phyloP scores from a whole-genome alignment of 805 yeast genomes.

The Metschnikowia matae region DNA sequence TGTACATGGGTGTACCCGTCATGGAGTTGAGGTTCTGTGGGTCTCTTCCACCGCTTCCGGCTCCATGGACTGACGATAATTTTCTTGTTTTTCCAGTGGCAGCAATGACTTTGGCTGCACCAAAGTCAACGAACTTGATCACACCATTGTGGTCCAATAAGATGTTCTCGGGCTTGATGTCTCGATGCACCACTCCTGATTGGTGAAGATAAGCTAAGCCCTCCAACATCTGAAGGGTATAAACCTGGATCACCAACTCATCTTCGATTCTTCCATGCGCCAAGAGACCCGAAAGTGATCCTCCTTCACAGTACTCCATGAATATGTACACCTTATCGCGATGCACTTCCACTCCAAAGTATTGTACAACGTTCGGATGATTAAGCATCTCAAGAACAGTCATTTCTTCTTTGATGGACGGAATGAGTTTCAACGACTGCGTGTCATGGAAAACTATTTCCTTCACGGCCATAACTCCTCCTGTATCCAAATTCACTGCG shows the following conservation, averaged over 20 bases:
- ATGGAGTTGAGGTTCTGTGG: conserved; percentile 42
- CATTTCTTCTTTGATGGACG: conserved; percentile 93
- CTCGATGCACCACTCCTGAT: conserved; percentile 94
- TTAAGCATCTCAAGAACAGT: conserved; percentile 89
- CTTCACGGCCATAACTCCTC: conserved; percentile 95
- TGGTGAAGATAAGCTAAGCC: conserved; percentile 93
- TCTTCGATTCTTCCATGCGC: conserved; percentile 95
- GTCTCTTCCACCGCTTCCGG: conserved; percentile 7
- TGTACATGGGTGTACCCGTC: conserved; percentile 98
- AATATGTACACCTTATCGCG: conserved; percentile 91
- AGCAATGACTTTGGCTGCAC: conserved; percentile 90
- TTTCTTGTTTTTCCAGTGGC: conserved; percentile 48
- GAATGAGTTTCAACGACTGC: conserved; percentile 77
- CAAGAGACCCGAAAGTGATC: conserved; percentile 79
- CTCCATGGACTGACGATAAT: conserved; percentile 2
- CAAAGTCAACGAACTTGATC: conserved; percentile 93
- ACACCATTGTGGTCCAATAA: conserved; percentile 87
- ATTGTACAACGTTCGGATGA: conserved; percentile 95
- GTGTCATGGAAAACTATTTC: conserved; percentile 89
- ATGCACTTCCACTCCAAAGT: conserved; percentile 96
- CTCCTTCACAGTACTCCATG: conserved; percentile 97
- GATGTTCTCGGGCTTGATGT: conserved; percentile 93
- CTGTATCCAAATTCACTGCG: conserved; percentile 88
- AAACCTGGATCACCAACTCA: conserved; percentile 86
- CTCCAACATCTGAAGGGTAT: conserved; percentile 87